Conservation (phyloP, 2,329 filamentous ascomycete genomes). For the Aspergillus ochraceus region DNA sequence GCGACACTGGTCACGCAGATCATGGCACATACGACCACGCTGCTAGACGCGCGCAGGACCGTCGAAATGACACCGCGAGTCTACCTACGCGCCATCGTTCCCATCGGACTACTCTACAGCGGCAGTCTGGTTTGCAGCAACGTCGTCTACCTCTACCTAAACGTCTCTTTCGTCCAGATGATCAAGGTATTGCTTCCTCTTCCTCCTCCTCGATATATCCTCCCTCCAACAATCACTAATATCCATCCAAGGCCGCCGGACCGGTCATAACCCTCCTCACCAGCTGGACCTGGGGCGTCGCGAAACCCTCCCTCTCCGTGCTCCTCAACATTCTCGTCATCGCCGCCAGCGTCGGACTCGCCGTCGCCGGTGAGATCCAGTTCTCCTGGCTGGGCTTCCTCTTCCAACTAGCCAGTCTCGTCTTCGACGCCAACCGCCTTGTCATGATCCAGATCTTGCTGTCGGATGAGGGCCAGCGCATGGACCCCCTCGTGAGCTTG, state of each 20-base stretch:
- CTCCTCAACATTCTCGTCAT: slow-evolving; percentile 90
- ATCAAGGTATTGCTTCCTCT: slow-evolving; percentile 68
- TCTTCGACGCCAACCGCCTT: slow-evolving; percentile 74
- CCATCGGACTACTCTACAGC: slow-evolving; percentile 92
- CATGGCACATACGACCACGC: slow-evolving; percentile 78
- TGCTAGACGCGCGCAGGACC: slow-evolving; percentile 86
- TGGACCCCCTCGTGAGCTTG: slow-evolving; percentile 82
- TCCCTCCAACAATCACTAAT: not conserved
- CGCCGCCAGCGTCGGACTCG: slow-evolving; percentile 86
- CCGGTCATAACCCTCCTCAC: slow-evolving; percentile 86
- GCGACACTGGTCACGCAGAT: slow-evolving; percentile 89
- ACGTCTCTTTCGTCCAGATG: slow-evolving; percentile 97
- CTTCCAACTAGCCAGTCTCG: slow-evolving; percentile 68
- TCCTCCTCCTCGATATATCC: not conserved
- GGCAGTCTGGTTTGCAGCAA: slow-evolving; percentile 94
- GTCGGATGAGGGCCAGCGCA: slow-evolving; percentile 71
- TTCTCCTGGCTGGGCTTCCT: slow-evolving; percentile 65
- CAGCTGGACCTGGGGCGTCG: slow-evolving; percentile 78
- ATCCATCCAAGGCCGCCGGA: slow-evolving; percentile 71
- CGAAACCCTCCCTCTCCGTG: slow-evolving; percentile 74
- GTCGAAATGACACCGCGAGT: slow-evolving; percentile 92
- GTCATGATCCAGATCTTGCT: slow-evolving; percentile 81
- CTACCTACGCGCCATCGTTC: slow-evolving; percentile 86
- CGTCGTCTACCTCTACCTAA: slow-evolving; percentile 88
- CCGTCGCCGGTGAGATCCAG: slow-evolving; percentile 88